phyloP scores from a whole-genome alignment of 139 green algal genomes.

The Deuterostichococcus epilithicus region DNA sequence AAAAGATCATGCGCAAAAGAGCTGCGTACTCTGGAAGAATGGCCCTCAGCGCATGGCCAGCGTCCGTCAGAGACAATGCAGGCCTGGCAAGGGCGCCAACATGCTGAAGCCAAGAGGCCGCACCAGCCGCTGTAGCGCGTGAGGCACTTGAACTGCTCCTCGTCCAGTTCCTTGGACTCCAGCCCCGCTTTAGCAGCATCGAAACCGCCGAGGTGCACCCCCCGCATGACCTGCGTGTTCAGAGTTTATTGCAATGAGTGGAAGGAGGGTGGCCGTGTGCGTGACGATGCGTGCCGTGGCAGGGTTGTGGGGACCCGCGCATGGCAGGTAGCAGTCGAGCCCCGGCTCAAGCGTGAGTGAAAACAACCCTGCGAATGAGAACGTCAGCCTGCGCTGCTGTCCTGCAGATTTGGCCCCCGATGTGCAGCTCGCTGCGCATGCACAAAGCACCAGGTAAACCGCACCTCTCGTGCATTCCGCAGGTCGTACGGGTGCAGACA shows the following conservation, averaged over 20 bases:
- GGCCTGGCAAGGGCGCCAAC: not conserved
- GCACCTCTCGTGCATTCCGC: slow-evolving; percentile 37
- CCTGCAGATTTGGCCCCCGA: too few relatives aligned
- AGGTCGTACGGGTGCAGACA: slow-evolving; percentile 56
- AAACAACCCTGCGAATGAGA: too few relatives aligned
- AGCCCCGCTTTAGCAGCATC: slow-evolving; percentile 10
- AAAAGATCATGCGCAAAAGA: too few relatives aligned
- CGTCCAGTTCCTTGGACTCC: slow-evolving; percentile 21
- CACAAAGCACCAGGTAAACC: not conserved
- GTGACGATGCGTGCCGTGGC: too few relatives aligned
- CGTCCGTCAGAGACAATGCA: not conserved
- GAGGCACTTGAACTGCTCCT: slow-evolving; percentile 60
- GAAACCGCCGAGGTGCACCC: slow-evolving; percentile 52
- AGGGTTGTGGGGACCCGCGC: too few relatives aligned
- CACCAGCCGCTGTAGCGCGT: slow-evolving; percentile 35
- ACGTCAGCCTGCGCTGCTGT: too few relatives aligned
- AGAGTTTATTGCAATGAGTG: not conserved
- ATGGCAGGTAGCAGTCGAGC: too few relatives aligned
- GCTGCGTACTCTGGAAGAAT: too few relatives aligned
- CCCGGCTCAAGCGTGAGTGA: too few relatives aligned
- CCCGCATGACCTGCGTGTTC: slow-evolving; percentile 27
- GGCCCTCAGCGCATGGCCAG: too few relatives aligned
- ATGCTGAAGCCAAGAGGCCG: not conserved
- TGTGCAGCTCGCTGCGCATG: too few relatives aligned
- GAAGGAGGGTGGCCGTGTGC: too few relatives aligned